Conservation (phyloP, 179 eudicot species). For the Actinidia arguta region DNA sequence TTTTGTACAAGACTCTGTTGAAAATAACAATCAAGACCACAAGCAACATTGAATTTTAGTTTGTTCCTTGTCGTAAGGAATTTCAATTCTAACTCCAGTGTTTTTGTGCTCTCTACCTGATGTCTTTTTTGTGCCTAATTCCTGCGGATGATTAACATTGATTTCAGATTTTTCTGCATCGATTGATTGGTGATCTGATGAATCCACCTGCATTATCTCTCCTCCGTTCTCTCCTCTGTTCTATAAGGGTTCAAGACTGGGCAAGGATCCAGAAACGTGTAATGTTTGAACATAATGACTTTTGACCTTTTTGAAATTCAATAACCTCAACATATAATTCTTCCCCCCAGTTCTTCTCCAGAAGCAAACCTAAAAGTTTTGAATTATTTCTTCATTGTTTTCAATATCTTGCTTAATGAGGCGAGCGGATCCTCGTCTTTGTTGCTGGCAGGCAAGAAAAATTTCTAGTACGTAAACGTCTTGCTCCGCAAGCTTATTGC, state of each 20-base stretch:
- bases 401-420: background rate
- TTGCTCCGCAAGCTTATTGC: slow-evolving; percentile 11
- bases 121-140: background rate
- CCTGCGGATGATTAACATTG: background rate
- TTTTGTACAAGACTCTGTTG: background rate
- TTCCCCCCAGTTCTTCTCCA: slow-evolving; percentile 21
- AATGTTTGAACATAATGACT: background rate
- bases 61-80: background rate
- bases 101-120: background rate
- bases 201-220: background rate
- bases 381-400: background rate
- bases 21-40: background rate
- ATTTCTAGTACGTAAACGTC: slow-evolving; percentile 12
- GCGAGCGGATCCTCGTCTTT: background rate
- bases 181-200: background rate
- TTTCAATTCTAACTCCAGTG: background rate
- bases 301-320: background rate
- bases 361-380: slow-evolving; percentile 14
- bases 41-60: background rate
- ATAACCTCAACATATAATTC: background rate
- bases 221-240: no score
- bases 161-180: background rate
- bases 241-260: background rate
- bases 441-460: background rate
- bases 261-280: no score